These are phyloP conservation scores for Fusarium sp. DNA, from an alignment of 2,329 filamentous ascomycete genomes.

Conservation along the genomic window DNA sequence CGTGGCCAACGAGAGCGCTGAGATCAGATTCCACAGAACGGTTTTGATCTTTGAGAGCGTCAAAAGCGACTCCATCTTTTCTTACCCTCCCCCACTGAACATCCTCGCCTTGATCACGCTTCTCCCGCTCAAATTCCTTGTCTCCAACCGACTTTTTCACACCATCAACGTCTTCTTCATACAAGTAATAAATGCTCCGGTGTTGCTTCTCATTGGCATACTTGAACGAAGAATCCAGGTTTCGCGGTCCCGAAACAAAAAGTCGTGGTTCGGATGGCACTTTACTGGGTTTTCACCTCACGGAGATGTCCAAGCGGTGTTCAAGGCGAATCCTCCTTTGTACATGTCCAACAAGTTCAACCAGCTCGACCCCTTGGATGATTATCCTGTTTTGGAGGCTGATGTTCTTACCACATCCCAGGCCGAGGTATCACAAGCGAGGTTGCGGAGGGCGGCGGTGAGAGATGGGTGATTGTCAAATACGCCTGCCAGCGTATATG, in stretches of 20 bases:
- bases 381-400: constrained; percentile 46
- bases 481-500: too few species aligned
- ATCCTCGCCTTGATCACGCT: constrained; percentile 71
- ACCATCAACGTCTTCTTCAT: constrained; percentile 75
- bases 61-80: constrained; percentile 76
- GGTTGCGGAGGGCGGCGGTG: neutral
- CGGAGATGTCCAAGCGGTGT: constrained; percentile 69
- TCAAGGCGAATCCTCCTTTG: constrained; percentile 66
- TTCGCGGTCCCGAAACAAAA: constrained; percentile 15
- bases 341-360: constrained; percentile 47
- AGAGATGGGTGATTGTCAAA: neutral
- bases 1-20: constrained; percentile 72
- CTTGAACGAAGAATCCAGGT: constrained; percentile 67
- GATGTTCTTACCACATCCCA: constrained; percentile 43
- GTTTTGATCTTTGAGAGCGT: constrained; percentile 79
- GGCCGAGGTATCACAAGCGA: constrained; percentile 29
- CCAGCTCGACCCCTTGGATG: constrained; percentile 46
- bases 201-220: constrained; percentile 68
- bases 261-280: constrained; percentile 45
- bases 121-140: constrained; percentile 71
- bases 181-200: constrained; percentile 70
- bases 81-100: constrained; percentile 77
- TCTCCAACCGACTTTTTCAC: constrained; percentile 73
- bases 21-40: constrained; percentile 76
- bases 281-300: constrained; percentile 64